Conservation (phyloP, 257 asterid genomes). For the Solanum pinnatisectum region DNA sequence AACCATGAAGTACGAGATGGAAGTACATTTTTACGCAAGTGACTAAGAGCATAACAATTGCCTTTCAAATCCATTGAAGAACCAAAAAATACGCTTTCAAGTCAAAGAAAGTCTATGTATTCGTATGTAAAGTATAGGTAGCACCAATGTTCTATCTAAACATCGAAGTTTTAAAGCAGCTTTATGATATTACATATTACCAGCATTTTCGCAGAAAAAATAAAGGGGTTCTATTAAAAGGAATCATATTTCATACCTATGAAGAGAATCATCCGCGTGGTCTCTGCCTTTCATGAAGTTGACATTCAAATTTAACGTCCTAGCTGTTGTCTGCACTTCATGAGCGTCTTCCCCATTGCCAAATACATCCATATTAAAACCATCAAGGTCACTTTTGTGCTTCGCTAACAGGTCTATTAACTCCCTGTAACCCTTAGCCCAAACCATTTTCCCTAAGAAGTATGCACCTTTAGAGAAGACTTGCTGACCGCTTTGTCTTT, state of each 20-base stretch:
- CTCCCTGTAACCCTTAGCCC: constrained; percentile 99
- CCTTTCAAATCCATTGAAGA: neutral
- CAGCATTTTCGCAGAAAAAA: neutral
- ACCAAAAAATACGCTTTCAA: neutral
- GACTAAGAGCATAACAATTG: neutral
- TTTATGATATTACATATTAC: neutral
- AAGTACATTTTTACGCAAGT: neutral
- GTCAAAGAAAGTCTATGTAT: neutral
- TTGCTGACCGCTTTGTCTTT: constrained; percentile 73
- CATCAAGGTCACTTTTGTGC: constrained; percentile 70
- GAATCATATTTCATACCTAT: constrained; percentile 61
- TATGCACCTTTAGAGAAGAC: constrained; percentile 91
- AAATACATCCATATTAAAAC: constrained; percentile 83
- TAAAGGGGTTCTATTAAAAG: neutral
- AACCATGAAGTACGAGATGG: neutral
- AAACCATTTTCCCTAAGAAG: constrained; percentile 96
- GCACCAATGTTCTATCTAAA: neutral
- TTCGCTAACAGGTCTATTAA: constrained; percentile 73
- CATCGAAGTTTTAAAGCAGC: neutral
- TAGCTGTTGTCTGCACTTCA: constrained; percentile 84
- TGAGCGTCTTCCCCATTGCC: constrained; percentile 97
- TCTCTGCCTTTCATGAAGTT: constrained; percentile 97
- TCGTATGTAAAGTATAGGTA: neutral
- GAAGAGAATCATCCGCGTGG: constrained; percentile 94
- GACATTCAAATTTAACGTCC: constrained; percentile 62